Evolutionary conservation across 176 grass and related monocot genomes (phyloP), one percentile per base, ranked within the genome.

Genomic region (Raddia distichophylla): DNA sequence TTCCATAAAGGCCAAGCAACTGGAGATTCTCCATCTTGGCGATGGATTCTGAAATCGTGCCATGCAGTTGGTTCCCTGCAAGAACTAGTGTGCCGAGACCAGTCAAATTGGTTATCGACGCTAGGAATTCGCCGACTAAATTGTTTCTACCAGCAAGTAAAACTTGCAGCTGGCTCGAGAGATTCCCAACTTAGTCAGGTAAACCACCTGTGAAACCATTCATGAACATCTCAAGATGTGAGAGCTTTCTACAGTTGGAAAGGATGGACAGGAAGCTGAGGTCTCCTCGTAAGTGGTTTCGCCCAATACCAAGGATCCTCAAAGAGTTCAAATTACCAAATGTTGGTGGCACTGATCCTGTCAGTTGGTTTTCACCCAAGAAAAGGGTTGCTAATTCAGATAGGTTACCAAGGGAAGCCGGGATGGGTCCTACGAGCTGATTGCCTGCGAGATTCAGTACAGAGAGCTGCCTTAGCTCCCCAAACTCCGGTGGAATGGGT

Each of bases 271-370:
- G 1, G 17, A 69, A 48, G 2, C 12, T 10, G 18, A 69, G 42
- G 47, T 45, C 7, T 1, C 43, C 43, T 17, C n/a, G 8, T 5
- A 69, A 5, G 17, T 3, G 7, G 43, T 69, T 69, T 1, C 0
- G 1, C 11, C 1, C 3, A 46, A 48, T 2, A 20, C 0, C 0
- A 69, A 69, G 43, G 0, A 10, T 2, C 4, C 0, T 0, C 3
- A 70, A 3, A 6, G 44, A 11, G 2, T 5, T 5, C 1, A 50
- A 10, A 10, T 27, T 50, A 13, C n/a, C 67, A 20, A 70, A 1
- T 27, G 67, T 50, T 27, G 45, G 4, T 27, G 67, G 67, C 11
- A 70, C 46, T 1, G 10, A 10, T 13, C 67, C 67, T 6, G 9
- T 0, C n/a, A 70, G 15, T 3, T 7, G 0, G 20, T 70, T 50